Percentiles rank a stretch among this genome's conserved stretches.
phyloP scores from a whole-genome alignment of 768 basidiomycete species.

The Psilocybe sp. region DNA sequence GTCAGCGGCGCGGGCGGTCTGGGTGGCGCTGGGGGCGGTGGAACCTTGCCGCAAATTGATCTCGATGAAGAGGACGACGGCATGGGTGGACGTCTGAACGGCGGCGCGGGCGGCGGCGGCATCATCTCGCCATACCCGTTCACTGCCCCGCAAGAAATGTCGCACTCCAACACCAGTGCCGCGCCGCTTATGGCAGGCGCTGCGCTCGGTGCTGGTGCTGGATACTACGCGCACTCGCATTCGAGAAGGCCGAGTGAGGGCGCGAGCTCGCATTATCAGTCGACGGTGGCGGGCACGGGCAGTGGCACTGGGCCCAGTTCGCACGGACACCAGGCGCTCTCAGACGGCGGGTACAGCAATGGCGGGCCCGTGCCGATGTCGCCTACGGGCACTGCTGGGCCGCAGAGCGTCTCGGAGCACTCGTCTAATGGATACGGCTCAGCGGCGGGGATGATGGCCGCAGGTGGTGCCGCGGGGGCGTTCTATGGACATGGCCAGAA shows the following conservation, averaged over 20 bases:
- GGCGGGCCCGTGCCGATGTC: neutral
- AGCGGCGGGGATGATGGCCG: neutral
- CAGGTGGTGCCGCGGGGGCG: constrained; percentile 8
- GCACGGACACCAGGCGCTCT: constrained; percentile 1
- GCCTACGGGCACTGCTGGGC: constrained; percentile 2
- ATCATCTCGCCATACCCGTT: constrained; percentile 23
- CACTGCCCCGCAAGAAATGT: constrained; percentile 11
- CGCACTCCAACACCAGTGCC: constrained; percentile 6
- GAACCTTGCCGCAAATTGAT: constrained; percentile 16
- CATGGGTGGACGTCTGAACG: constrained; percentile 21
- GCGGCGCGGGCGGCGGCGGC: constrained; percentile 19
- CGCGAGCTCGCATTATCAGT: constrained; percentile 10
- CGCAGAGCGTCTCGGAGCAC: constrained; percentile 14
- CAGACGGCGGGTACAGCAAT: neutral
- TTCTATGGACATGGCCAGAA: neutral
- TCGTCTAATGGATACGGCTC: constrained; percentile 14
- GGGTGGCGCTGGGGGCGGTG: constrained; percentile 15
- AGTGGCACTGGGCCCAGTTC: constrained; percentile 3
- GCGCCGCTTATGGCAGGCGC: constrained; percentile 10
- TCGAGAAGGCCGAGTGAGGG: neutral
- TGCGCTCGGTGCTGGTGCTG: constrained; percentile 9
- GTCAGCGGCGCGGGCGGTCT: constrained; percentile 14
- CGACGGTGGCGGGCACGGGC: constrained; percentile 3
- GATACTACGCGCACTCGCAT: constrained; percentile 1
- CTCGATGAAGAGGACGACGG: constrained; percentile 19